Evolutionary conservation across 257 asterid species (phyloP).

Genomic region (Solanum pinnatisectum): DNA sequence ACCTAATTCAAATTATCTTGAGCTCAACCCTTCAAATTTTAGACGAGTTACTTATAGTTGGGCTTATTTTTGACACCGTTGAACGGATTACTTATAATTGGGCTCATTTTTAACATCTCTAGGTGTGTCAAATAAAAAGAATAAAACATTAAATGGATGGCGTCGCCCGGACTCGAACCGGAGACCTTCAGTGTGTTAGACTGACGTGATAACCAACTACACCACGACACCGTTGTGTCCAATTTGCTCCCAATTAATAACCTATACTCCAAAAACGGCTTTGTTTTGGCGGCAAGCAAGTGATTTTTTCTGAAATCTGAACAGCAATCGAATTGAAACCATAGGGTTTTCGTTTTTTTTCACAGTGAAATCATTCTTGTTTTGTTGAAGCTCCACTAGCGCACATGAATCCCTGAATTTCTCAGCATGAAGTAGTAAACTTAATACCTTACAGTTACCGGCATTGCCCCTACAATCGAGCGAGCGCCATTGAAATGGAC

Average conservation of each 20-base stretch:
- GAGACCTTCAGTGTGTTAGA: constrained; percentile 93
- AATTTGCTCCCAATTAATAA: accelerated
- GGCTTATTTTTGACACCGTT: too few species aligned
- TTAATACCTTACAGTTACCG: background rate
- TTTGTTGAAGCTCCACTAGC: background rate
- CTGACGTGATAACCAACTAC: constrained; percentile 93
- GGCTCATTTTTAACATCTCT: too few species aligned
- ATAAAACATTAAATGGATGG: constrained; percentile 5
- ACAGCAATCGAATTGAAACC: background rate
- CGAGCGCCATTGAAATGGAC: constrained; percentile 22
- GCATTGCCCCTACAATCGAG: background rate
- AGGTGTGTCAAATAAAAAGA: too few species aligned
- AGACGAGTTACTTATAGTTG: too few species aligned
- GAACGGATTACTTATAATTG: too few species aligned
- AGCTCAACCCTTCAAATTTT: too few species aligned
- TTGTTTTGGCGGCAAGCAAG: background rate
- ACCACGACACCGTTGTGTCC: constrained; percentile 30
- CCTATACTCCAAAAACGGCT: accelerated
- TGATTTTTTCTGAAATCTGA: background rate
- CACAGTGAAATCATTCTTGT: background rate
- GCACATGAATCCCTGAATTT: background rate
- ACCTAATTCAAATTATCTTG: too few species aligned
- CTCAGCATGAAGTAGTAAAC: background rate
- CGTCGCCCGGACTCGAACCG: constrained; percentile 76
- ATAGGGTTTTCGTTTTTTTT: background rate